These are phyloP conservation scores for Xylariaceae sp. DNA, from an alignment of 2,329 filamentous ascomycete genomes.

Conservation along the genomic window DNA sequence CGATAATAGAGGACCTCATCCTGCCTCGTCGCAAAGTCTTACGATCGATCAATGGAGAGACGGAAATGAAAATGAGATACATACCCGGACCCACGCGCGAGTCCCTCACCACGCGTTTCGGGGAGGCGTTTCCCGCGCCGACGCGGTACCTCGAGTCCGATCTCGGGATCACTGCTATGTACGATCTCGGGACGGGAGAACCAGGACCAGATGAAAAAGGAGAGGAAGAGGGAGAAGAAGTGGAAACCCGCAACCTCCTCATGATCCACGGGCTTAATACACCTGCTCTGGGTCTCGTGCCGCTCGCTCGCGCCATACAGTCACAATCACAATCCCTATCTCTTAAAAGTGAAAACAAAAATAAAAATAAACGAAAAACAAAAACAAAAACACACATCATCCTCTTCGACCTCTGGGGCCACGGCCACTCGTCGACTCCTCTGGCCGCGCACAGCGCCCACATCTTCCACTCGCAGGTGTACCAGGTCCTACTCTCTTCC, in stretches of 20 bases:
- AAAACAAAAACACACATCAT: slow-evolving; percentile 9
- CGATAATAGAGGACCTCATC: no score
- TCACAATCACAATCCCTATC: no score
- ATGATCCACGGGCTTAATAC: slow-evolving; percentile 15
- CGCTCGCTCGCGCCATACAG: no score
- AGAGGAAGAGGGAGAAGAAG: no score
- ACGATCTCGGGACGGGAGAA: no score
- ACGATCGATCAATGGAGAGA: no score
- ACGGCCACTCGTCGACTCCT: slow-evolving; percentile 11
- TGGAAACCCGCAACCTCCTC: slow-evolving; percentile 8
- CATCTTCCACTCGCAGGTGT: slow-evolving; percentile 13
- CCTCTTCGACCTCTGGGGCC: slow-evolving; percentile 14
- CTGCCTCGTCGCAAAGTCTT: no score
- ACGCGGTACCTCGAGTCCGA: slow-evolving; percentile 11
- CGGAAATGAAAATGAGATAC: slow-evolving; percentile 2
- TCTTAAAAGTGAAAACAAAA: no score
- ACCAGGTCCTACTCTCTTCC: slow-evolving; percentile 12
- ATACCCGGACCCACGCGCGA: slow-evolving; percentile 7
- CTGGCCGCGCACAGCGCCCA: slow-evolving; percentile 6
- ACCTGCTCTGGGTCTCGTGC: slow-evolving; percentile 11
- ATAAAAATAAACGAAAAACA: no score
- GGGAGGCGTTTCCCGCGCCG: slow-evolving; percentile 9
- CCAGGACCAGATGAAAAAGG: no score
- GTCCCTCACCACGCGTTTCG: slow-evolving; percentile 10
- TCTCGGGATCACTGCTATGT: slow-evolving; percentile 13